Evolutionary conservation across 441 rosid species (phyloP).

Genomic region (Biscutella laevigata): DNA sequence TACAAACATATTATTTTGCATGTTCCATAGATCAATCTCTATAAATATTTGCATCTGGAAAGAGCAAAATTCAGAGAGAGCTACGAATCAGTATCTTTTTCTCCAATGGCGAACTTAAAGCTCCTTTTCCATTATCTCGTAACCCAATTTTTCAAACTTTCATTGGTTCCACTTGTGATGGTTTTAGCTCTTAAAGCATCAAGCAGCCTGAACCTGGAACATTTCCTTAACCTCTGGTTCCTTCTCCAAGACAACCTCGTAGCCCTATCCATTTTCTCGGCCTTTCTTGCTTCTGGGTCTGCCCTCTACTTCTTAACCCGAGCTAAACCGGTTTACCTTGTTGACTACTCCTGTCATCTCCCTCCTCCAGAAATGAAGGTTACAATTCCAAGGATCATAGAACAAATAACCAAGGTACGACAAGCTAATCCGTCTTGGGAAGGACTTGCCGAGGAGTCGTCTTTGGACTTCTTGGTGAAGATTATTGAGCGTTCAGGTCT

Average conservation of each 20-base stretch:
- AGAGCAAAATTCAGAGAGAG: neutral
- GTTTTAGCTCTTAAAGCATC: neutral
- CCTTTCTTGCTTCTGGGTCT: neutral
- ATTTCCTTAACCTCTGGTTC: neutral
- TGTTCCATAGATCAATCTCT: neutral
- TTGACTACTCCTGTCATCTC: conserved; percentile 15
- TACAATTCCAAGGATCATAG: neutral
- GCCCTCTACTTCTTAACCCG: neutral
- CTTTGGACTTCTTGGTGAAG: neutral
- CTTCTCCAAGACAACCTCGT: neutral
- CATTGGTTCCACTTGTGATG: neutral
- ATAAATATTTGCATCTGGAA: neutral
- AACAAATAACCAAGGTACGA: neutral
- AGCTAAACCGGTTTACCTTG: conserved; percentile 11
- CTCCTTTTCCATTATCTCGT: conserved; percentile 1
- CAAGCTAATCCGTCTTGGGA: neutral
- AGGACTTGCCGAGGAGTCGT: neutral
- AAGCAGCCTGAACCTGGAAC: neutral
- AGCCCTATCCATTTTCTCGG: neutral
- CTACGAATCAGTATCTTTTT: neutral
- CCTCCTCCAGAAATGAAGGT: neutral
- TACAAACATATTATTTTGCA: neutral
- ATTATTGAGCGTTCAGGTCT: conserved; percentile 13
- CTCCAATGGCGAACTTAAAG: conserved; percentile 6
- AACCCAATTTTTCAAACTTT: conserved; percentile 6